Evolutionary conservation across 768 basidiomycete species (phyloP), one percentile per base, ranked within the genome.

Genomic region (Cystobasidiopsis lactophilus): DNA sequence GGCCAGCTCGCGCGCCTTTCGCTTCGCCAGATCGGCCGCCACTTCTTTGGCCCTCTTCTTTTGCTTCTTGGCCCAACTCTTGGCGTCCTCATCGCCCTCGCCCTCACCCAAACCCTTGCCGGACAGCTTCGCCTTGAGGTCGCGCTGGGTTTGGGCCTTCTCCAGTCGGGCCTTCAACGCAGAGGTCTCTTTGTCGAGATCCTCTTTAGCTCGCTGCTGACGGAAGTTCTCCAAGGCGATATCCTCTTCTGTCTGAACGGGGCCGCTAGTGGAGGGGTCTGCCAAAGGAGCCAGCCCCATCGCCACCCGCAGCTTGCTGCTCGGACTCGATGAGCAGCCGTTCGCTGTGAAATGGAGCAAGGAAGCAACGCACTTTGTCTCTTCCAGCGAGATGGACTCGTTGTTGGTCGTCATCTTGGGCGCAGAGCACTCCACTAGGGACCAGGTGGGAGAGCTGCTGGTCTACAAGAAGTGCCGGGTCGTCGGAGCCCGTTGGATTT

Each of bases 281-380:
- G 79, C 81, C 52, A 96, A 75, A 39, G 93, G 89, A 65, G 88
- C 85, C 54, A 98, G 78, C 58, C 93, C 93, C 37, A 93, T 74
- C 3, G 80, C 81, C 54, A 91, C 77, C 69, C 93, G 85, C 66
- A 93, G 83, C 69, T 82, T 88, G 74, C 66, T 68, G 55, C 16
- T 43, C n/a, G 41, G 7, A 40, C 14, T 27, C 16, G 26, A 40
- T 35, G 16, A 13, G 19, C 19, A 19, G 47, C 9, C n/a, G 38
- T 14, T 16, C 16, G 27, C 3, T 13, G 29, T 21, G 14, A 33
- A 23, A 31, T 10, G 27, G 3, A 41, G 1, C 7, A 19, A 31
- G 18, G 7, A 45, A 33, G 3, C 13, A 1, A 51, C 48, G 5
- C 40, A 54, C 53, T 89, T 89, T 35, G 86, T 89, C 72, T 89